Evolutionary conservation across 305 asterid species (phyloP), one percentile per base, ranked within the genome.

Genomic region (Fraxinus greggii): DNA sequence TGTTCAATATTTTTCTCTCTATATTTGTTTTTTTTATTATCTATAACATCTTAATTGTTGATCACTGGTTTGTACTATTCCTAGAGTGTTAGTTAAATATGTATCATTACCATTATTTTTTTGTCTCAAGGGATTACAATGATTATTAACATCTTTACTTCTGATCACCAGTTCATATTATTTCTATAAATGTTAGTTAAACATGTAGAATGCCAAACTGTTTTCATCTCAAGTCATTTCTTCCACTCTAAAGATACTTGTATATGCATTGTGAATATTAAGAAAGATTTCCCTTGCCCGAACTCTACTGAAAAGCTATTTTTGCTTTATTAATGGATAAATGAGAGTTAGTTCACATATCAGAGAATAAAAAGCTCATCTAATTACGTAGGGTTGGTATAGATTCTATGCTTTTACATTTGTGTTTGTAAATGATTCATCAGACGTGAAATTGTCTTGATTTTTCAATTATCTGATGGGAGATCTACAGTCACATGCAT

Each of bases 21-120:
- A 73, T 23, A 61, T 81, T 19, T 70, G 63, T 48, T 65, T 32
- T 59, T 48, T 63, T 42, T 36, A 59, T 59, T 10, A 48, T 2
- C 72, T 19, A 36, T 83, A 28, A 69, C 77, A 77, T 80, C 45
- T 87, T 78, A 75, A 67, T 81, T 35, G 24, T 59, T 65, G 77
- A 54, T 80, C 38, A 51, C 12, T 78, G 79, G 21, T 75, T 69
- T 31, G 45, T 78, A 32, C 35, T 7, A 36, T 76, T 79, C 84
- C 76, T 45, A 0, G 38, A 54, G 35, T 80, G 84, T 36, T 76
- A 61, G 65, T n/a, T 29, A 51, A 65, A 23, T 65, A 79, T 75
- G 75, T 42, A 21, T 77, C 35, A 26, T 31, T 28, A 38, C 40
- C 45, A 72, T 31, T 72, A 1, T n/a, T 72, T 26, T 26, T 26